Conservation (phyloP, 2,329 filamentous ascomycete genomes). For the Grosmannia penicillata region DNA sequence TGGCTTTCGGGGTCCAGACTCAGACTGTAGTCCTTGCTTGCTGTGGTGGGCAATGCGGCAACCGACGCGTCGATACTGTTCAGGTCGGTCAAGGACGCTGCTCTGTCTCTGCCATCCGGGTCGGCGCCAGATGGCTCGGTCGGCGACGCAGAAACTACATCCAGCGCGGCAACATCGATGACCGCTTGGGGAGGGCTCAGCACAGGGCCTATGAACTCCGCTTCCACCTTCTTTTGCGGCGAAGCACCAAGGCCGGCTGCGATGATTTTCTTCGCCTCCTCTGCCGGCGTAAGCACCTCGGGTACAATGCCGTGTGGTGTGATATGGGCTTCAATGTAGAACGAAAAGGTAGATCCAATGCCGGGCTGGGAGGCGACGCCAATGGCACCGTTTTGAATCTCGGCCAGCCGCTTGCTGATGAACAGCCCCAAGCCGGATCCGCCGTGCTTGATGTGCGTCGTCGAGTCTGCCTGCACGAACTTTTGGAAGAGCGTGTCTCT, state of each 20-base stretch:
- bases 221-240: background rate
- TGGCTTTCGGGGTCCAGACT: too few species aligned
- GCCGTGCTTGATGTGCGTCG: constrained; percentile 65
- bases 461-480: constrained; percentile 64
- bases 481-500: constrained; percentile 63
- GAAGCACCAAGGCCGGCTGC: background rate
- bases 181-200: too few species aligned
- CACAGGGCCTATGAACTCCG: too few species aligned
- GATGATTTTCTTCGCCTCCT: constrained; percentile 4
- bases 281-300: constrained; percentile 18
- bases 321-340: constrained; percentile 49
- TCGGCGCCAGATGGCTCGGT: too few species aligned
- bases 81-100: too few species aligned
- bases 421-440: constrained; percentile 68
- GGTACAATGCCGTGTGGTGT: constrained; percentile 24
- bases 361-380: constrained; percentile 55
- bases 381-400: constrained; percentile 68
- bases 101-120: too few species aligned
- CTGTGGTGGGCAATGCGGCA: too few species aligned
- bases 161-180: too few species aligned
- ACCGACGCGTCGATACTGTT: too few species aligned
- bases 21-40: too few species aligned
- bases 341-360: constrained; percentile 60
- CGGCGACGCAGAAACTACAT: too few species aligned
- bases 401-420: constrained; percentile 64